Base-by-base conservation (phyloP, 164 flowering plant genomes). In the Piper betle region DNA sequence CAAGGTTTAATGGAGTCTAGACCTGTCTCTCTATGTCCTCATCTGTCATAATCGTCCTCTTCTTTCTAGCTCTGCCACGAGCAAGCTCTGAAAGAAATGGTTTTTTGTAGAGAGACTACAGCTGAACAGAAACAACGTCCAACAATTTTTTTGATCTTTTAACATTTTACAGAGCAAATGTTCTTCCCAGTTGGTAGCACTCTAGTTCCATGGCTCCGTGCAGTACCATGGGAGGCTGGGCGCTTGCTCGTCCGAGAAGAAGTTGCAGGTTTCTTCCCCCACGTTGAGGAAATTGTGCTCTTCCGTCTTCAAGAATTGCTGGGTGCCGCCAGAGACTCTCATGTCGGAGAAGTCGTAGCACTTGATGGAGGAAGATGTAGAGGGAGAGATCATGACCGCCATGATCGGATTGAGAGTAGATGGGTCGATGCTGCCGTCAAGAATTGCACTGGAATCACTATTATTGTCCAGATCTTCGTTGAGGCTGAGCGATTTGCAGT, bases 361-460 rank as follows among this genome's bases (percentile, higher is more conserved):
- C 59, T 59, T 73, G 58, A 69, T 63, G 3, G 75, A 65, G 17
- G 82, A 59, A 8, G 76, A 39, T 4, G 81, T 61, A 3, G 81
- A 58, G 6, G 72, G 63, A 13, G 72, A 64, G 19, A 71, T 53
- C 19, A 63, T 43, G 40, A n/a, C n/a, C n/a, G n/a, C 17, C 20
- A 52, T 69, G 41, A 65, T 63, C 7, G 68, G 80, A 39, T 43
- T 43, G 50, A 69, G 68, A 50, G 66, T 76, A n/a, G n/a, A n/a
- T n/a, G n/a, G n/a, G n/a, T n/a, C n/a, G 71, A 80, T 82, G 76
- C 72, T 77, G 4, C 84, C 91, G 17, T 88, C 96, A 73, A 94
- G 66, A 64, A 94, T 83, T 8, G 93, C 96, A 64, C 99, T 94
- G 2, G 96, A 82, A 65, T 94, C 97, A 58, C 96, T 91, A 58